These are phyloP conservation scores for Aureobasidium zeae DNA, from an alignment of 2,329 filamentous ascomycete genomes.

Conservation along the genomic window DNA sequence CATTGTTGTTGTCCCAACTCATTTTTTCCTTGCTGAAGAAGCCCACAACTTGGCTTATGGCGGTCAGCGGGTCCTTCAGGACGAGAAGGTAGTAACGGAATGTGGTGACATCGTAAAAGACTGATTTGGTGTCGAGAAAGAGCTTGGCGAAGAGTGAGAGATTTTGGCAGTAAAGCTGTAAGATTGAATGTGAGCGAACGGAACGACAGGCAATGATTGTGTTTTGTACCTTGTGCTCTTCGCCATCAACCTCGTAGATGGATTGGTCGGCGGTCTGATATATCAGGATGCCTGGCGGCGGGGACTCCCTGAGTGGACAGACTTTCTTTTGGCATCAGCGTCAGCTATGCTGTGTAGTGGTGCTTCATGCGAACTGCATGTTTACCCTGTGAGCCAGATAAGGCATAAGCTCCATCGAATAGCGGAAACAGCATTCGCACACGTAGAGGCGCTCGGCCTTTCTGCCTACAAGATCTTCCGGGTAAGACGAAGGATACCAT, in stretches of 20 bases:
- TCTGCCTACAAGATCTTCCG: conserved; percentile 50
- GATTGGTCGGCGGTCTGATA: conserved; percentile 75
- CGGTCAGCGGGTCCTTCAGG: conserved; percentile 48
- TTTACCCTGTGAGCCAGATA: conserved; percentile 31
- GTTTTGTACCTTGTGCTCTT: conserved; percentile 56
- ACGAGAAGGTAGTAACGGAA: conserved; percentile 94
- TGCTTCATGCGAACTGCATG: neutral
- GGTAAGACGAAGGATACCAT: conserved; percentile 89
- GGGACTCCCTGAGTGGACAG: conserved; percentile 33
- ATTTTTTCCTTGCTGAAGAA: conserved; percentile 99
- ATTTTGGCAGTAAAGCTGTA: conserved; percentile 79
- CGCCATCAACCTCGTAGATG: conserved; percentile 88
- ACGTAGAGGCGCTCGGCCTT: conserved; percentile 58
- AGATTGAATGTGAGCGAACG: too few relatives aligned
- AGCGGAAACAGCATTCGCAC: conserved; percentile 91
- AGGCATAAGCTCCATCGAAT: conserved; percentile 51
- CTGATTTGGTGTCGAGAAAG: conserved; percentile 95
- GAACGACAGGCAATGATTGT: too few relatives aligned
- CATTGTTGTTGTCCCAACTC: conserved; percentile 97
- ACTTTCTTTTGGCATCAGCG: conserved; percentile 33
- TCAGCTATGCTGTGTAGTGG: conserved; percentile 12
- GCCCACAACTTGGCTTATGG: conserved; percentile 58
- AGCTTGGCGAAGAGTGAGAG: conserved; percentile 93
- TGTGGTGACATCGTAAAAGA: conserved; percentile 91
- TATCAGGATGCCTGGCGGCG: conserved; percentile 60